phyloP scores from a whole-genome alignment of 1,284 basidiomycete genomes.

The Cryptococcus sp. region DNA sequence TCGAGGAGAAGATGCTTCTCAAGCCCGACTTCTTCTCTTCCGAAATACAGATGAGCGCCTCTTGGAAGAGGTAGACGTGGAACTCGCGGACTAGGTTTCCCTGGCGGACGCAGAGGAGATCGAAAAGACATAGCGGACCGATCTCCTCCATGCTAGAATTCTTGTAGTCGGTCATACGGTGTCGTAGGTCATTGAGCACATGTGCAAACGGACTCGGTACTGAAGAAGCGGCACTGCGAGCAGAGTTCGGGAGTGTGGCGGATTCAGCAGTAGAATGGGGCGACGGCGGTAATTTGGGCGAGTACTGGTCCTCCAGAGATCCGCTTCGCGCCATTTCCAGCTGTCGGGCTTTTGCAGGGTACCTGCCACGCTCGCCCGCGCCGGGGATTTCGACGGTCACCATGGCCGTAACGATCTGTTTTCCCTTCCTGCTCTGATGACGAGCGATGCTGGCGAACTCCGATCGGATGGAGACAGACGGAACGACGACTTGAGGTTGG shows the following conservation, averaged over 20 bases:
- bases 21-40: conserved; percentile 80
- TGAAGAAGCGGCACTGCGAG: conserved; percentile 16
- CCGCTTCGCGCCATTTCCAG: conserved; percentile 25
- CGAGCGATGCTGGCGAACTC: conserved; percentile 81
- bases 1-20: conserved; percentile 42
- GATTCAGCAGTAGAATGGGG: conserved; percentile 32
- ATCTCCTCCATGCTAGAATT: conserved; percentile 79
- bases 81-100: conserved; percentile 85
- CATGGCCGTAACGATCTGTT: conserved; percentile 81
- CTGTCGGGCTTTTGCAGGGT: conserved; percentile 31
- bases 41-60: conserved; percentile 93
- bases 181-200: conserved; percentile 82
- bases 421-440: conserved; percentile 56
- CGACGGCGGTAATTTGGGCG: conserved; percentile 43
- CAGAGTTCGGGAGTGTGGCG: conserved; percentile 4
- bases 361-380: conserved; percentile 57
- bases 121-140: conserved; percentile 86
- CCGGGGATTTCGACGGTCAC: conserved; percentile 84
- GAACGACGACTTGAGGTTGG: conserved; percentile 70
- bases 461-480: conserved; percentile 82
- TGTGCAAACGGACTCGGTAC: conserved; percentile 62
- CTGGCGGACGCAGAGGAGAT: conserved; percentile 82
- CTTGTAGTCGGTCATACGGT: conserved; percentile 91
- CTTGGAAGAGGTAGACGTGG: conserved; percentile 92
- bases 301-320: conserved; percentile 19